Evolutionary conservation across 2,329 filamentous ascomycete species (phyloP), one percentile per base, ranked within the genome.

Genomic region (Colletotrichum sp.): DNA sequence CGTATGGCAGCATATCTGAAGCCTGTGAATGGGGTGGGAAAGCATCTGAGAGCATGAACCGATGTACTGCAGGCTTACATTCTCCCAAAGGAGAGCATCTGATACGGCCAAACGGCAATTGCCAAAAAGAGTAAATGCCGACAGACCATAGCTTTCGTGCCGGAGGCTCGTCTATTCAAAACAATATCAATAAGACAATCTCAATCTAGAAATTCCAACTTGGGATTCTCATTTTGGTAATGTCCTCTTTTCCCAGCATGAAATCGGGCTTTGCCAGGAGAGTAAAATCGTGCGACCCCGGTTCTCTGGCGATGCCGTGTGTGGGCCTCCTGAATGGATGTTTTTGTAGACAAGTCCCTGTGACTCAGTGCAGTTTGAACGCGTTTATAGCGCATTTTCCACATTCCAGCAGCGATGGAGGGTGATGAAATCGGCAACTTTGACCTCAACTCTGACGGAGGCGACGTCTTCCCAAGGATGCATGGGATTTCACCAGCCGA

Each of bases 31-130:
- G n/a, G 9, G 38, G 5, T 43, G 36, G 38, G 9, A n/a, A 48
- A 12, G 38, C 18, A 48, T 48, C 38, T 21, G 18, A 1, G 12
- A n/a, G 18, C 38, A 48, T 3, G 18, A 48, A 48, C 3, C 5
- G 18, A 5, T 48, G 38, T 48, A 48, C 3, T 4, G 3, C 9
- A n/a, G 0, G 18, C 38, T 2, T 10, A 0, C 36, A 3, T 43
- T 43, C 36, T 38, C 36, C 16, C 16, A 43, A 43, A 43, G 38
- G 38, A 48, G 18, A 48, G 18, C 9, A n/a, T 52, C 10, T 52
- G 43, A 52, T 52, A 24, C 43, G 43, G 43, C 43, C 43, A 21
- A 52, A 52, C 43, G 43, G 43, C 43, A 52, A 8, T 52, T 52
- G n/a, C n/a, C 43, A 52, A 52, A 52, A 52, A 13, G 43, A 52